A percentile compares a stretch with the other conserved stretches of the same genome.
Conservation (phyloP, 345 rosid species). For the Nasturtium officinale region DNA sequence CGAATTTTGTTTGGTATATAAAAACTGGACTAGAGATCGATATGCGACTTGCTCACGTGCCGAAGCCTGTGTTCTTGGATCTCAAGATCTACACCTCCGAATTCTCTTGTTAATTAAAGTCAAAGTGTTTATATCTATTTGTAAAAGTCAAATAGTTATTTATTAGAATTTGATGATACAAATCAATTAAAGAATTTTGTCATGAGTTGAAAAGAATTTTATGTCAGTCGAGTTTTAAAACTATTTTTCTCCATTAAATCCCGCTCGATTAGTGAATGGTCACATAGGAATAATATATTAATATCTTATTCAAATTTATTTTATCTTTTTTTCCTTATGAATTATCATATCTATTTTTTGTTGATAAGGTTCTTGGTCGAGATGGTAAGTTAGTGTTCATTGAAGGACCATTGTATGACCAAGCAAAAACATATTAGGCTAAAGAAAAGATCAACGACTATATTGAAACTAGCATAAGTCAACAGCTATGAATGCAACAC, state of each 20-base stretch:
- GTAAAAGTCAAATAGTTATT: conserved; percentile 36
- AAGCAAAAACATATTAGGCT: background rate
- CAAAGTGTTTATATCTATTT: conserved; percentile 9
- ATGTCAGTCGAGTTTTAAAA: conserved; percentile 7
- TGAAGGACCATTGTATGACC: background rate
- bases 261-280: conserved; percentile 21
- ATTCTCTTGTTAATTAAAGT: conserved; percentile 19
- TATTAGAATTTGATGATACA: background rate
- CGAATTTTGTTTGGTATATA: conserved; percentile 26
- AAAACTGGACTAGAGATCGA: conserved; percentile 17
- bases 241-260: background rate
- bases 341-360: background rate
- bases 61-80: conserved; percentile 39
- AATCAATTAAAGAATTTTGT: background rate
- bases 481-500: background rate
- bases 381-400: conserved; percentile 6
- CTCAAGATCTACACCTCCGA: conserved; percentile 35
- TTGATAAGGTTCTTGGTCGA: background rate
- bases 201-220: background rate
- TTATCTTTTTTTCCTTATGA: too few relatives aligned
- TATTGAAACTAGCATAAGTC: conserved; percentile 26
- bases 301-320: background rate
- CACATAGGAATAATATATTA: background rate
- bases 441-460: background rate
- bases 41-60: conserved; percentile 40